Conservation (phyloP, 1,284 basidiomycete species). For the Irpex sp. region DNA sequence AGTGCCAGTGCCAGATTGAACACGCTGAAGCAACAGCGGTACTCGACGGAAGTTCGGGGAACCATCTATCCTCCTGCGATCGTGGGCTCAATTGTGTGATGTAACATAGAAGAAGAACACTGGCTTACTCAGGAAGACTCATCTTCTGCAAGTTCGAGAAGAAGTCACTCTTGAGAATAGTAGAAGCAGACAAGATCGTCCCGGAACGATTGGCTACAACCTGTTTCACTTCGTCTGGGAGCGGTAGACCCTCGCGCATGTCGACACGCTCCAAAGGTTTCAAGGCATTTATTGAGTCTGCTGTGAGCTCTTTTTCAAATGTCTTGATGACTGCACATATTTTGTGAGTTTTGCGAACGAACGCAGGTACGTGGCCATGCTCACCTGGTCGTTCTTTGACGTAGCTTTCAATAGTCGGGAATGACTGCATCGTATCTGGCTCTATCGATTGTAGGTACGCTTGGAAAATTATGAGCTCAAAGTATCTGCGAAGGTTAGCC, state of each 20-base stretch:
- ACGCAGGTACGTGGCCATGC: constrained; percentile 52
- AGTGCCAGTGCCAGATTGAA: constrained; percentile 29
- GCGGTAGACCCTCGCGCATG: constrained; percentile 71
- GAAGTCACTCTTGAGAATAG: constrained; percentile 97
- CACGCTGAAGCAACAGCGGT: constrained; percentile 57
- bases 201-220: constrained; percentile 87
- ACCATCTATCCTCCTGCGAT: constrained; percentile 80
- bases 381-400: constrained; percentile 79
- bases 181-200: constrained; percentile 85
- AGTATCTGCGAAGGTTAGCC: constrained; percentile 83
- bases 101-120: background rate
- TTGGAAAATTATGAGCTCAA: constrained; percentile 91
- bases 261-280: constrained; percentile 83
- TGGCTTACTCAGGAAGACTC: constrained; percentile 82
- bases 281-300: constrained; percentile 78
- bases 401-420: constrained; percentile 79
- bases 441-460: constrained; percentile 87
- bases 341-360: background rate
- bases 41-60: constrained; percentile 88
- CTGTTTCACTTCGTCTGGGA: constrained; percentile 84
- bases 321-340: constrained; percentile 80
- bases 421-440: constrained; percentile 77
- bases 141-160: constrained; percentile 95
- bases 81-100: background rate
- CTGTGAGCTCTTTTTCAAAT: constrained; percentile 87